Evolutionary conservation across 208 protist genomes (phyloP).

Genomic region (Wallacemonas collosoma): DNA sequence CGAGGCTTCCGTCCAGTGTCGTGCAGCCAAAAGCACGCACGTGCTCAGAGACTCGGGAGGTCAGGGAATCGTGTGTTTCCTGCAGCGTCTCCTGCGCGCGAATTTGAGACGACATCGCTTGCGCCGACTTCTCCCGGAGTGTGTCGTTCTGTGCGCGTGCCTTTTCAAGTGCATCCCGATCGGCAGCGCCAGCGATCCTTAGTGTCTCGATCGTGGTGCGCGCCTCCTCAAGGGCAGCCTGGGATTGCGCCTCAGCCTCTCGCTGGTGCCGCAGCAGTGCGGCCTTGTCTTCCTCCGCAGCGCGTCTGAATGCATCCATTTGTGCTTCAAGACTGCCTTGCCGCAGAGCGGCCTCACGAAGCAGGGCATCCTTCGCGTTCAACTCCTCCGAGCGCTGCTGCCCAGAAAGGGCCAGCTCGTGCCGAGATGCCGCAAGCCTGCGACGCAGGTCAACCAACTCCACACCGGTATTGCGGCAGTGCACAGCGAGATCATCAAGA

Average conservation of each 20-base stretch:
- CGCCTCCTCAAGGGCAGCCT: not conserved
- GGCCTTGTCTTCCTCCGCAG: not conserved
- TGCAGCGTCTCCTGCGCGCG: not conserved
- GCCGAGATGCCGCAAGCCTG: not conserved
- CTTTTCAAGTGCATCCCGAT: not conserved
- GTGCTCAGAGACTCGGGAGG: not conserved
- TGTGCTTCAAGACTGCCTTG: not conserved
- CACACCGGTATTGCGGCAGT: not conserved
- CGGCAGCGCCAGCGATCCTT: not conserved
- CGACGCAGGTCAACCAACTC: conserved; percentile 3
- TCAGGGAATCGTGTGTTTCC: not conserved
- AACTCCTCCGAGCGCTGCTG: not conserved
- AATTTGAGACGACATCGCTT: not conserved
- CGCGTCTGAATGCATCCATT: not conserved
- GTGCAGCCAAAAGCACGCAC: not conserved
- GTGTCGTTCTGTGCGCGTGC: not conserved
- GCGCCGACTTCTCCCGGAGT: not conserved
- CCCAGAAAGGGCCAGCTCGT: not conserved
- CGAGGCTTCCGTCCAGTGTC: not conserved
- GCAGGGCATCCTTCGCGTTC: not conserved
- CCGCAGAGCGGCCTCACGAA: not conserved
- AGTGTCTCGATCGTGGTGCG: not conserved
- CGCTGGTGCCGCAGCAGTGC: not conserved
- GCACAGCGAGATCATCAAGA: conserved; percentile 5
- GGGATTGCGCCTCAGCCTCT: not conserved